These are phyloP conservation scores for Microbotryum intermedium DNA, from an alignment of 1,284 basidiomycete species.

Conservation along the genomic window DNA sequence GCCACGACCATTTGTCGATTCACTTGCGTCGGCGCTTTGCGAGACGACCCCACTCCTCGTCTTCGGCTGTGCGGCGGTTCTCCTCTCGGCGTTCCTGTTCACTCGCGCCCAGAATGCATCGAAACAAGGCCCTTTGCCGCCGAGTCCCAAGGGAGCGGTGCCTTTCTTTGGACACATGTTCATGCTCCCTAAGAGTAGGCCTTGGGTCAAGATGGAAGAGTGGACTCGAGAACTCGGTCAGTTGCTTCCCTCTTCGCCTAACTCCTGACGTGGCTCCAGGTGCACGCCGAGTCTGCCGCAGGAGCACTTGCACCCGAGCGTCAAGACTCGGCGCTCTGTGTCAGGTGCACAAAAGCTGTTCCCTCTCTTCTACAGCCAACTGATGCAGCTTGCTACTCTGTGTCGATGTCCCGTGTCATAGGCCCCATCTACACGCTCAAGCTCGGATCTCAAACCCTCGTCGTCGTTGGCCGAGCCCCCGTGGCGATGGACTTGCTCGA, in stretches of 20 bases:
- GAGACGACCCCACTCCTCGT: neutral
- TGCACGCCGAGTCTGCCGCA: too few relatives aligned
- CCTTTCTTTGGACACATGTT: constrained; percentile 32
- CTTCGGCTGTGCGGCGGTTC: neutral
- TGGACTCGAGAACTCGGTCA: constrained; percentile 30
- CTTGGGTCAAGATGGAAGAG: constrained; percentile 32
- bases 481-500: constrained; percentile 36
- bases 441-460: constrained; percentile 27
- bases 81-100: neutral
- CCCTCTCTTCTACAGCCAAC: neutral
- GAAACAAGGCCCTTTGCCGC: constrained; percentile 2
- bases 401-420: neutral
- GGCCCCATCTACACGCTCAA: constrained; percentile 34
- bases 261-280: too few relatives aligned
- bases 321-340: too few relatives aligned
- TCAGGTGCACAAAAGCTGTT: too few relatives aligned
- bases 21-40: too few relatives aligned
- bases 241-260: neutral
- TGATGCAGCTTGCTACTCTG: neutral
- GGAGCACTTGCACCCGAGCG: too few relatives aligned
- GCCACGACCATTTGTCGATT: too few relatives aligned
- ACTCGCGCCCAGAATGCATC: neutral
- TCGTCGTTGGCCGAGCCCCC: constrained; percentile 30
- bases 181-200: constrained; percentile 26
- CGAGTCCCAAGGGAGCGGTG: constrained; percentile 9